Percentiles rank a stretch among this genome's conserved stretches.
Conservation (phyloP, 108 stramenopile species). For the Pseudonitzschia multistriata region DNA sequence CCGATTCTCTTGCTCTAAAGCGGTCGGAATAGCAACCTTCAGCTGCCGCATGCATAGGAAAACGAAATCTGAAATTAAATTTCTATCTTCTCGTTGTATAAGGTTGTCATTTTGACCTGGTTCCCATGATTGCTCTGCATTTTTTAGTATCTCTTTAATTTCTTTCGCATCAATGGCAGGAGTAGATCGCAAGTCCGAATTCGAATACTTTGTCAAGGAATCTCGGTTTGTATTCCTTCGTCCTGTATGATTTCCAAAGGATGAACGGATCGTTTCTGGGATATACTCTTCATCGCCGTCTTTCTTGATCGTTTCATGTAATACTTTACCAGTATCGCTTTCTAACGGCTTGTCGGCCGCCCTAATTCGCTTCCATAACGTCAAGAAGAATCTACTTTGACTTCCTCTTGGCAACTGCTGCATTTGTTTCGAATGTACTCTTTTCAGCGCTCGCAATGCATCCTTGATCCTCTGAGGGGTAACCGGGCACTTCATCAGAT, state of each 20-base stretch:
- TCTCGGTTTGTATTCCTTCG: neutral
- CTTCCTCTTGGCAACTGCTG: constrained; percentile 43
- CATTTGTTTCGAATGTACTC: constrained; percentile 46
- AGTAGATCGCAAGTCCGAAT: neutral
- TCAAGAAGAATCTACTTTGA: constrained; percentile 45
- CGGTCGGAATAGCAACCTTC: constrained; percentile 38
- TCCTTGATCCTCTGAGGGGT: constrained; percentile 31
- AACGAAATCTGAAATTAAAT: constrained; percentile 51
- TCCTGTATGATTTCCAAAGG: neutral
- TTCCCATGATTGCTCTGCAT: constrained; percentile 39
- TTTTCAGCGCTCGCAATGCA: constrained; percentile 40
- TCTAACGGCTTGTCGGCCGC: constrained; percentile 35
- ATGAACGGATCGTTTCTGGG: neutral
- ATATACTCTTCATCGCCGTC: constrained; percentile 7
- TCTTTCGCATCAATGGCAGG: constrained; percentile 28
- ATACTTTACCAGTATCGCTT: too few species aligned
- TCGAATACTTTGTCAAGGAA: neutral
- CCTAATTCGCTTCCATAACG: constrained; percentile 47
- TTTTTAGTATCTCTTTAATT: constrained; percentile 23
- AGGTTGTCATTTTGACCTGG: constrained; percentile 36
- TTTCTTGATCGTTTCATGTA: neutral
- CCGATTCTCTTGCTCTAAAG: constrained; percentile 28
- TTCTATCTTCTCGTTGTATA: constrained; percentile 38
- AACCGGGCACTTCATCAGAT: constrained; percentile 44
- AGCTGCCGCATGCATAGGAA: constrained; percentile 55